phyloP scores from a whole-genome alignment of 2,329 filamentous ascomycete species.

The Pseudocercospora cruenta region DNA sequence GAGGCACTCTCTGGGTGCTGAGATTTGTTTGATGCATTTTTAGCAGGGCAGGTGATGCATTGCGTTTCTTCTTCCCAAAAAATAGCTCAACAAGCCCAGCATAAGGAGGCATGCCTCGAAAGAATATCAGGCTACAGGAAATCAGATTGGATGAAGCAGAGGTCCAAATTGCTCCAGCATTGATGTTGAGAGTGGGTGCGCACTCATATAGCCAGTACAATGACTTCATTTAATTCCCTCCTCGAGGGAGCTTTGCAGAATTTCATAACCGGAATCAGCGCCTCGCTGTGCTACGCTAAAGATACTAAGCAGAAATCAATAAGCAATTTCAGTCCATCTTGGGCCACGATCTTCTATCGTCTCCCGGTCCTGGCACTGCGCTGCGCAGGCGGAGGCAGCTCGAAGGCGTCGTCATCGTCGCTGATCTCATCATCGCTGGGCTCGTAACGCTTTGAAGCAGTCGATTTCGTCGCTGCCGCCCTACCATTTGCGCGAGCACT shows the following conservation, averaged over 20 bases:
- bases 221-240: not conserved
- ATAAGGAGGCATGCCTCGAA: no score
- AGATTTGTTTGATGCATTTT: no score
- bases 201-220: not conserved
- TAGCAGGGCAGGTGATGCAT: no score
- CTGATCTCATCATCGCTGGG: constrained; percentile 46
- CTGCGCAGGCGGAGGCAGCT: constrained; percentile 36
- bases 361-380: constrained; percentile 23
- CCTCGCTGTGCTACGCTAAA: constrained; percentile 21
- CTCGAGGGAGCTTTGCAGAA: not conserved
- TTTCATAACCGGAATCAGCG: not conserved
- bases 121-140: no score
- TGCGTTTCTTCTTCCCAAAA: no score
- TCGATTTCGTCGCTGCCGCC: constrained; percentile 19
- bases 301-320: not conserved
- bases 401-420: constrained; percentile 45
- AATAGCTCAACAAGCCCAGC: no score
- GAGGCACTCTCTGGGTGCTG: no score
- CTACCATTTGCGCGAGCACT: constrained; percentile 18
- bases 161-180: no score
- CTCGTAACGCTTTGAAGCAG: constrained; percentile 36
- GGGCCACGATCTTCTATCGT: constrained; percentile 7
- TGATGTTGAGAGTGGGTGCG: no score
- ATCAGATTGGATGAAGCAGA: no score
- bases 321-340: not conserved